These are phyloP conservation scores for Carex sylvatica DNA, from an alignment of 202 grass and related monocot genomes.

Conservation along the genomic window DNA sequence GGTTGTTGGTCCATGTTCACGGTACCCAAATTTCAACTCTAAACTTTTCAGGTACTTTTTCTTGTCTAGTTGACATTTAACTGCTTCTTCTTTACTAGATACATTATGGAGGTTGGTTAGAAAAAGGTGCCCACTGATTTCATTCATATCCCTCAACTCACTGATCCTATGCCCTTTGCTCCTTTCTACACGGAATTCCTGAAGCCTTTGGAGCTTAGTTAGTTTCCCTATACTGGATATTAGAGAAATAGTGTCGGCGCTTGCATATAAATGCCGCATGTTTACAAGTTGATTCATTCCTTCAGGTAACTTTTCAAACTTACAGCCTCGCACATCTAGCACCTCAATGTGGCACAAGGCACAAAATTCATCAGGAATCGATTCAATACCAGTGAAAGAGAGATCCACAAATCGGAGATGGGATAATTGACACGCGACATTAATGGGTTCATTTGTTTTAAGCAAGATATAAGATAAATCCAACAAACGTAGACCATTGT, in stretches of 20 bases:
- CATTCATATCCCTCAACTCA: neutral
- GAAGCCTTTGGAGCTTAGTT: neutral
- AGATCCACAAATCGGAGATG: neutral
- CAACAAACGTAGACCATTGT: neutral
- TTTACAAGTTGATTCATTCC: slow-evolving; percentile 3
- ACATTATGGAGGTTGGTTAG: neutral
- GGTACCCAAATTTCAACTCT: neutral
- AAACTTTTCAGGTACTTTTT: neutral
- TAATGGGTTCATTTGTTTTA: neutral
- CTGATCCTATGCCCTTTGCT: neutral
- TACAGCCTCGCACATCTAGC: neutral
- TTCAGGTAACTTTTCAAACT: neutral
- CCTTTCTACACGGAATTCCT: neutral
- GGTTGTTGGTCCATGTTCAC: neutral
- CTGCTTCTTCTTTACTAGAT: neutral
- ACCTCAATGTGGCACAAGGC: neutral
- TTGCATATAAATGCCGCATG: neutral
- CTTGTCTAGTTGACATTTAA: neutral
- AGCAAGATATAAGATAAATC: neutral
- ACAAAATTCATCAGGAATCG: neutral
- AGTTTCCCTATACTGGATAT: neutral
- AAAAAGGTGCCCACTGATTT: neutral
- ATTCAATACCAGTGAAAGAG: neutral
- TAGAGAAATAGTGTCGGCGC: neutral
- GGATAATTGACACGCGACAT: neutral